Conservation (phyloP, 1,284 basidiomycete genomes). For the Hemileia vastatrix region DNA sequence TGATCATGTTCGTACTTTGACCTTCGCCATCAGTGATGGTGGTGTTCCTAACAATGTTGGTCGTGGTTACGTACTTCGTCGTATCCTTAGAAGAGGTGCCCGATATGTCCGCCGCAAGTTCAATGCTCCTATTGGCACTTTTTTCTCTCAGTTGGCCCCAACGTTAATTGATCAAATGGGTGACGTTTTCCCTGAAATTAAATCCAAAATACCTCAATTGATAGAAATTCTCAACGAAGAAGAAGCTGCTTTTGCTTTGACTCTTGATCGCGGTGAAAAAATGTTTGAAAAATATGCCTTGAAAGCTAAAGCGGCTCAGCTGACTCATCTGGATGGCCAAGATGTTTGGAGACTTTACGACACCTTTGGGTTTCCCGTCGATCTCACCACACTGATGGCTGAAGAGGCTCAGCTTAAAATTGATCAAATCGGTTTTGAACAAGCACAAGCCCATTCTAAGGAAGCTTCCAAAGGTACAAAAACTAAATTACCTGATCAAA, state of each 20-base stretch:
- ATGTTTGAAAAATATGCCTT: conserved; percentile 85
- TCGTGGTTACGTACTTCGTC: conserved; percentile 17
- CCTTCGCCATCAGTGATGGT: conserved; percentile 22
- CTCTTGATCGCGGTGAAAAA: conserved; percentile 91
- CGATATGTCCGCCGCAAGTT: conserved; percentile 94
- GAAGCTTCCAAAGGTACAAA: conserved; percentile 80
- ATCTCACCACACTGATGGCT: conserved; percentile 94
- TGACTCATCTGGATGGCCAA: conserved; percentile 66
- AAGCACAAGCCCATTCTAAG: conserved; percentile 76
- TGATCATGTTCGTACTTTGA: conserved; percentile 22
- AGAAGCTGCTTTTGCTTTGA: conserved; percentile 91
- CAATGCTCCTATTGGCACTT: conserved; percentile 81
- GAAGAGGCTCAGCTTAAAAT: conserved; percentile 79
- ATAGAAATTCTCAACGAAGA: conserved; percentile 96
- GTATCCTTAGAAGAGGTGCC: conserved; percentile 46
- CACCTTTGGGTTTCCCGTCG: conserved; percentile 96
- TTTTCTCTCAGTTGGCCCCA: conserved; percentile 87
- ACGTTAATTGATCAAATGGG: conserved; percentile 83
- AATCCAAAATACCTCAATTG: conserved; percentile 69
- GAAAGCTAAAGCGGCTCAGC: conserved; percentile 57
- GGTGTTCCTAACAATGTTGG: conserved; percentile 22
- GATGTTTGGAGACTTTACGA: conserved; percentile 98
- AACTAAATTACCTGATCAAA: conserved; percentile 52
- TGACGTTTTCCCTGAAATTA: conserved; percentile 85
- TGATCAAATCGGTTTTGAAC: conserved; percentile 80